Base-by-base conservation (phyloP, 345 rosid species). In the Atalantia buxifolia region DNA sequence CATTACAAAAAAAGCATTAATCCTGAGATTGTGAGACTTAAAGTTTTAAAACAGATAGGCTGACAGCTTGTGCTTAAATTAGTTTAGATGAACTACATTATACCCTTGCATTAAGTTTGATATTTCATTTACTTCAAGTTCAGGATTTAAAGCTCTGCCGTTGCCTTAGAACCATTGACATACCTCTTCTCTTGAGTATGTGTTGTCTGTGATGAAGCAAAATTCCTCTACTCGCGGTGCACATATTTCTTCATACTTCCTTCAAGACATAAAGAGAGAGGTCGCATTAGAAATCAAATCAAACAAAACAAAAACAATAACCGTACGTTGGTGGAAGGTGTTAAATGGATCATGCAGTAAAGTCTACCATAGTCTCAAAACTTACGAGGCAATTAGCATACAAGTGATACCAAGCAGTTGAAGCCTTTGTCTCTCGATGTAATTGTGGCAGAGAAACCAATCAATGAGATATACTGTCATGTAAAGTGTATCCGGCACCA, bases 351-450 rank as follows among this genome's bases (percentile, higher is more conserved):
- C 21, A 75, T 72, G 35, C 42, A 69, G 40, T 66, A 63, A 78
- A 69, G 31, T 74, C 12, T 76, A 55, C n/a, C 24, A 72, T 30
- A 48, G 77, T 65, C 42, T 2, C 67, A 79, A 57, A 77, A 74
- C 98, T 93, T 90, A 95, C 98, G 98, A 95, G 42, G 97, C 95
- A 69, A 93, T 87, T 66, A 95, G 91, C 97, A 93, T 90, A 93
- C 97, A 95, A 80, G 95, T 92, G 87, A 95, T 90, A 75, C 98
- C 99, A 74, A 96, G 95, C 79, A 96, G 84, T 85, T 96, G 99
- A 84, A 94, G 95, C 78, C 83, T 90, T 21, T 82, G 92, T 72
- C 92, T 90, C 77, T 91, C 95, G 25, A 92, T 85, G 79, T 83
- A 88, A 85, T 87, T 91, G 69, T 88, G 91, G 27, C 89, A 80